Conservation (phyloP, 805 yeast genomes). For the Kodamaea laetipori region DNA sequence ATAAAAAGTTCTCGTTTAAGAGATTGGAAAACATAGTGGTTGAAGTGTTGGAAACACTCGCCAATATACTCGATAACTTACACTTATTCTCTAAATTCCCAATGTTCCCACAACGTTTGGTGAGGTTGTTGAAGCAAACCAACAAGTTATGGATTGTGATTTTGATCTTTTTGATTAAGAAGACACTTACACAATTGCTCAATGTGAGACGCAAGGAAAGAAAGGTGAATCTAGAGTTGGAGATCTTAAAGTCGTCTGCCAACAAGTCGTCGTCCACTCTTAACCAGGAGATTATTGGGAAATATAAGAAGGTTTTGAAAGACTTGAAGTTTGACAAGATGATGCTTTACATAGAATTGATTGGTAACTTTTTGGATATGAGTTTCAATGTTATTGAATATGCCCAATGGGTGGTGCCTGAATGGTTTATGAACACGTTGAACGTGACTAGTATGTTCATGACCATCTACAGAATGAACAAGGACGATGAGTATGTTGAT, state of each 20-base stretch:
- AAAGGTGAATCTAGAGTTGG: constrained; percentile 40
- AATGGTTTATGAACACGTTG: constrained; percentile 44
- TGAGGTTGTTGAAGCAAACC: constrained; percentile 39
- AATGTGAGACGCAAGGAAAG: constrained; percentile 41
- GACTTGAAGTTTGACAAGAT: constrained; percentile 45
- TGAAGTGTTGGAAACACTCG: constrained; percentile 36
- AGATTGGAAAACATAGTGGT: constrained; percentile 32
- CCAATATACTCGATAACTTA: constrained; percentile 43
- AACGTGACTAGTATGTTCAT: constrained; percentile 46
- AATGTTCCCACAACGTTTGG: constrained; percentile 40
- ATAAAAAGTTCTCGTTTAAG: constrained; percentile 30
- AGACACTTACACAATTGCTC: constrained; percentile 43
- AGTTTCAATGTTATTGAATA: constrained; percentile 43
- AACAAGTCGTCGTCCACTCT: constrained; percentile 16
- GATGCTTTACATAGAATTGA: constrained; percentile 42
- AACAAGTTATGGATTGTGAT: constrained; percentile 47
- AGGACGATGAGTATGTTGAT: constrained; percentile 47
- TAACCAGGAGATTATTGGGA: constrained; percentile 29
- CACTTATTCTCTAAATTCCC: constrained; percentile 45
- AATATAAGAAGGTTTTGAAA: constrained; percentile 41
- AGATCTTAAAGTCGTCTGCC: constrained; percentile 27
- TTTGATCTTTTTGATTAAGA: constrained; percentile 41
- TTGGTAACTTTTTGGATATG: constrained; percentile 45
- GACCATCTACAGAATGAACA: constrained; percentile 52
- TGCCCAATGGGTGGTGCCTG: constrained; percentile 38